These are phyloP conservation scores for Nemania diffusa DNA, from an alignment of 2,329 filamentous ascomycete species.

Conservation along the genomic window DNA sequence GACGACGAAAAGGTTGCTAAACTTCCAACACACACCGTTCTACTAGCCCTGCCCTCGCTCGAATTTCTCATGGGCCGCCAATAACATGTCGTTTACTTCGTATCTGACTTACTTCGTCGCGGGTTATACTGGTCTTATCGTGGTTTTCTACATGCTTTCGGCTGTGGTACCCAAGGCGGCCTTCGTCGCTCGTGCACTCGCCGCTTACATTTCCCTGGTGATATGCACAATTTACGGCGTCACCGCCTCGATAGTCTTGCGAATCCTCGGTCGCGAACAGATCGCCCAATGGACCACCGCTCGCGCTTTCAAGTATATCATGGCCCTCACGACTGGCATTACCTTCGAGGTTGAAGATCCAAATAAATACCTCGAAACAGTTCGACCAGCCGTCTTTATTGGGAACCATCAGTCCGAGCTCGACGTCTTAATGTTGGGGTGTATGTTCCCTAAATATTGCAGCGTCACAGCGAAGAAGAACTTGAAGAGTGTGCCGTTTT, in stretches of 20 bases:
- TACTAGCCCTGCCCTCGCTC: conserved; percentile 15
- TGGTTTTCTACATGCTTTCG: conserved; percentile 71
- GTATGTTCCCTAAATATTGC: conserved; percentile 90
- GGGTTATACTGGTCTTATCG: conserved; percentile 62
- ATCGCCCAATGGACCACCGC: conserved; percentile 87
- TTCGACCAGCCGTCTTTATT: conserved; percentile 87
- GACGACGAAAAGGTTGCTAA: conserved; percentile 15
- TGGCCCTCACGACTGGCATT: conserved; percentile 80
- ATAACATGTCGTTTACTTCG: conserved; percentile 47
- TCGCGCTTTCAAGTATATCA: conserved; percentile 81
- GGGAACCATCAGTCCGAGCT: conserved; percentile 97
- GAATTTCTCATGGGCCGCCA: conserved; percentile 35
- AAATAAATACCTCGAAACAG: conserved; percentile 68
- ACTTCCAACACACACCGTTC: not conserved
- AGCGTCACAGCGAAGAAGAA: conserved; percentile 92
- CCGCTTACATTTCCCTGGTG: conserved; percentile 71
- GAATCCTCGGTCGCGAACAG: conserved; percentile 75
- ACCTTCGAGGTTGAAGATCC: conserved; percentile 79
- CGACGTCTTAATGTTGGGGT: conserved; percentile 90
- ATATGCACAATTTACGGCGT: conserved; percentile 77
- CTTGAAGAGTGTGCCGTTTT: conserved; percentile 80
- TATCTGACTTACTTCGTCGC: conserved; percentile 57
- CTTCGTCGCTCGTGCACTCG: conserved; percentile 76
- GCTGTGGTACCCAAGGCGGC: conserved; percentile 66
- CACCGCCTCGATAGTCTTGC: conserved; percentile 75